phyloP scores from a whole-genome alignment of 1,139 yeast genomes.

The Nadsonia starkeyi-henricii region DNA sequence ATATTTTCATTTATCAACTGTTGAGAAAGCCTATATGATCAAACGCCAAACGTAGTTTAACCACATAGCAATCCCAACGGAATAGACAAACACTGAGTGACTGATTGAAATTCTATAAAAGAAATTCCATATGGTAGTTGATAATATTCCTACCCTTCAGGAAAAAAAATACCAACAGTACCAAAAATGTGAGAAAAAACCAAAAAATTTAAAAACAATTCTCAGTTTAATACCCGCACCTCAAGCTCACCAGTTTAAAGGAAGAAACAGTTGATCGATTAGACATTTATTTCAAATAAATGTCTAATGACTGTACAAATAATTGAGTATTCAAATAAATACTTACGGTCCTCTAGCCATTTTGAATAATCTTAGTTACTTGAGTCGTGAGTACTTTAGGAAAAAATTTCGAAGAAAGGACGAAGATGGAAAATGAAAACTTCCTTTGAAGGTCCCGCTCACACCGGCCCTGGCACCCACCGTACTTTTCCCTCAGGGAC shows the following conservation, averaged over 20 bases:
- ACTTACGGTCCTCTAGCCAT: constrained; percentile 97
- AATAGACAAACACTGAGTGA: not conserved
- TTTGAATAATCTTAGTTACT: constrained; percentile 23
- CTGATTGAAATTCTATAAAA: not conserved
- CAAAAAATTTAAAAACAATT: not conserved
- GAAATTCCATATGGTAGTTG: constrained; percentile 3
- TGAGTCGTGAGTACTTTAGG: not conserved
- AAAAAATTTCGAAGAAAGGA: not conserved
- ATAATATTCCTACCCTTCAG: constrained; percentile 14
- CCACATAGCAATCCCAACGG: not conserved
- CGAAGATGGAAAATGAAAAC: not conserved
- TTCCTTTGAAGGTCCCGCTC: no score
- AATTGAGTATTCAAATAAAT: constrained; percentile 11
- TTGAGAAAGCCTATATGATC: not conserved
- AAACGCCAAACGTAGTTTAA: no score
- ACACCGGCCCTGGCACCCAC: no score
- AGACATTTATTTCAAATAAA: no score
- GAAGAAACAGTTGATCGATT: not conserved
- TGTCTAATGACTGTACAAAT: no score
- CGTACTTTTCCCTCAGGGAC: no score
- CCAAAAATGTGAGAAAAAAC: not conserved
- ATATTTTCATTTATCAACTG: not conserved
- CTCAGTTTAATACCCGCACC: not conserved
- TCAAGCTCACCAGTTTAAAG: not conserved
- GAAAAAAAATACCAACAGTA: not conserved